Base-by-base conservation (phyloP, 2,329 filamentous ascomycete species). In the Fusarium lateritium region DNA sequence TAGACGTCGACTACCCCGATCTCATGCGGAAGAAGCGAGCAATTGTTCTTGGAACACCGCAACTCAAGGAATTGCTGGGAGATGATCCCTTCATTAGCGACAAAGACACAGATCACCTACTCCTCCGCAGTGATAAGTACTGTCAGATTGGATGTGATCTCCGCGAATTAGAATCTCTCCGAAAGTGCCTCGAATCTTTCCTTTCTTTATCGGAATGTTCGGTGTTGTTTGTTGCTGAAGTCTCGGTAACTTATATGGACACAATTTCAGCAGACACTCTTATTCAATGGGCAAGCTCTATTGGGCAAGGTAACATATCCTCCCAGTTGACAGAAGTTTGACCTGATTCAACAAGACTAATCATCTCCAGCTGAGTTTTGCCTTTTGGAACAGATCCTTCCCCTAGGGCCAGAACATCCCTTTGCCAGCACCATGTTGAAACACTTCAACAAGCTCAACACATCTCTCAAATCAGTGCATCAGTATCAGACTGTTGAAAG, bases 201-300 rank as follows among this genome's bases (percentile, higher is more conserved):
- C 76, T 93, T 3, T 82, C 90, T 39, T 76, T 91, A 17, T 76
- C 84, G 2, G 81, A 87, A 9, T 89, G 87, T 61, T 83, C 86
- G 4, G 86, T 97, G 3, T 82, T 98, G 24, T 97, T 96, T 73
- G 86, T 94, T 26, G 94, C 94, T 1, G 95, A 98, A 79, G 94
- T 97, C 15, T 97, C 94, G 5, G 88, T 97, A 40, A 96, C 94
- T 1, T 97, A 97, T 74, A 97, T 97, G 93, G 89, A 94, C 57
- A 88, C 89, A 4, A 78, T 86, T 22, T 89, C 89, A 40, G 90
- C 94, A 7, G 91, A 97, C 81, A 83, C 86, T 17, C 83, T 98
- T 10, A 90, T 98, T 31, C 77, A 84, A 51, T 98, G 94, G 94
- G 91, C 92, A n/a, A 88, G 89, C 56, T 87, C 82, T 13, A 83